phyloP scores from a whole-genome alignment of 345 rosid genomes.

The Erysimum cheiranthoides region DNA sequence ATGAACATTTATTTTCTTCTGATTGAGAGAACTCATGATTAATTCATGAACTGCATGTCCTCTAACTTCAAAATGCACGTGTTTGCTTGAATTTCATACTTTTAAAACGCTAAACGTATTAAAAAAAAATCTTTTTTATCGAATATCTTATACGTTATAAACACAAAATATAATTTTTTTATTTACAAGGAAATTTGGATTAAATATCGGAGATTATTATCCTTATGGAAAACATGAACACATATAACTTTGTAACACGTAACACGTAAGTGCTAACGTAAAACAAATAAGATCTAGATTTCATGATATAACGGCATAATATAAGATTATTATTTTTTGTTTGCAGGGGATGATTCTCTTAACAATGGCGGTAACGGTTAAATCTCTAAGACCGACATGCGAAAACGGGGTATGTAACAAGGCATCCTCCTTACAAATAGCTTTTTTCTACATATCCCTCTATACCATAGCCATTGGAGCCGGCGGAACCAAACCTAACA shows the following conservation, averaged over 20 bases:
- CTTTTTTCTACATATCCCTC: constrained; percentile 76
- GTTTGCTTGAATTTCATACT: too few relatives aligned
- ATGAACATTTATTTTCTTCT: neutral
- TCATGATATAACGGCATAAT: neutral
- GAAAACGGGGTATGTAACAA: constrained; percentile 70
- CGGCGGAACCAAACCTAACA: constrained; percentile 92
- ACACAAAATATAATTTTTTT: neutral
- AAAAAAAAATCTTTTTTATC: too few relatives aligned
- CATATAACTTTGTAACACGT: neutral
- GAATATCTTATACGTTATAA: too few relatives aligned
- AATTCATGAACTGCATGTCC: neutral
- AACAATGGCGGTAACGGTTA: constrained; percentile 75
- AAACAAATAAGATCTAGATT: neutral
- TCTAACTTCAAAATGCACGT: neutral
- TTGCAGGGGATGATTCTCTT: constrained; percentile 87
- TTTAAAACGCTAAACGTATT: too few relatives aligned
- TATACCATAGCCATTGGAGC: constrained; percentile 84
- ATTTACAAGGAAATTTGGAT: neutral
- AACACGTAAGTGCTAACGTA: neutral
- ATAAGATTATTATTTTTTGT: constrained; percentile 3
- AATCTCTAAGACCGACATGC: constrained; percentile 69
- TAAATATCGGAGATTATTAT: neutral
- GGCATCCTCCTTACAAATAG: constrained; percentile 66
- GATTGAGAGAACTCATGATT: constrained; percentile 8
- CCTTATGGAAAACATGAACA: neutral